Conservation (phyloP, 1,139 yeast genomes). For the Geotrichum candidum region DNA sequence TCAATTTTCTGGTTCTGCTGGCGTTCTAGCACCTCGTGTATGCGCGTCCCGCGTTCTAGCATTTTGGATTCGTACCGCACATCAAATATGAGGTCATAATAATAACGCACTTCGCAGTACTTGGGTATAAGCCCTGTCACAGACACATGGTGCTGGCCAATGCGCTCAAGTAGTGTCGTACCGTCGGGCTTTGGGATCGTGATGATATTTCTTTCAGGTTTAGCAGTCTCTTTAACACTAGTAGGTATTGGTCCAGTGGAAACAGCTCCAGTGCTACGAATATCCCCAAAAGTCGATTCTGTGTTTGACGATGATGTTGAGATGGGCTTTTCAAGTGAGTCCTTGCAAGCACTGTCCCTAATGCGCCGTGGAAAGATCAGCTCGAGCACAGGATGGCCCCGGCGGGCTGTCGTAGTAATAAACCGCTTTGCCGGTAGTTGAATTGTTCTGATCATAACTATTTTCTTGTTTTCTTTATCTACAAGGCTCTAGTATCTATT, state of each 20-base stretch:
- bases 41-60: slow-evolving; percentile 27
- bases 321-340: not conserved
- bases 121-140: slow-evolving; percentile 30
- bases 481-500: not conserved
- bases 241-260: not conserved
- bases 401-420: not conserved
- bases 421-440: not conserved
- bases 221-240: not conserved
- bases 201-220: not conserved
- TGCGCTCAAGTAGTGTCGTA: not conserved
- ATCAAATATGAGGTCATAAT: slow-evolving; percentile 21
- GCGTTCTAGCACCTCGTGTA: slow-evolving; percentile 30
- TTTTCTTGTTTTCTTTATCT: not conserved
- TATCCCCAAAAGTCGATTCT: no score
- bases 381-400: not conserved
- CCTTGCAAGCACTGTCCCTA: not conserved
- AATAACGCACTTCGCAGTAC: slow-evolving; percentile 28
- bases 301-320: not conserved
- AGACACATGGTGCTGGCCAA: slow-evolving; percentile 1
- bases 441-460: not conserved
- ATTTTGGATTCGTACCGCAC: slow-evolving; percentile 18
- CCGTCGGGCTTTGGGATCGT: not conserved
- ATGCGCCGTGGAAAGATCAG: not conserved
- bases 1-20: slow-evolving; percentile 3
- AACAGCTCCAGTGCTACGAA: not conserved